Evolutionary conservation across 306 rosid genomes (phyloP).

Genomic region (Inga leiocalycina): DNA sequence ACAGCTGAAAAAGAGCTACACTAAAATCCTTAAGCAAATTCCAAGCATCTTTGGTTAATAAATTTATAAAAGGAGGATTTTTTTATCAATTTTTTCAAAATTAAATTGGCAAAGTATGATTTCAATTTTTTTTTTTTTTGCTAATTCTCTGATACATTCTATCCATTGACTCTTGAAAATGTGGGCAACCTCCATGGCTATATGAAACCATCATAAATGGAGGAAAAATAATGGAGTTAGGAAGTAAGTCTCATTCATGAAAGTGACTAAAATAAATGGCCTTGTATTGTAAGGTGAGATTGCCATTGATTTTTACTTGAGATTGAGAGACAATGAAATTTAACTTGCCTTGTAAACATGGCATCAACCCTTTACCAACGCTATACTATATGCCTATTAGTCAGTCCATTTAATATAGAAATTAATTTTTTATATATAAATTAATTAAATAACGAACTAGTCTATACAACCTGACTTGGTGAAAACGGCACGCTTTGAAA

Average conservation of each 20-base stretch:
- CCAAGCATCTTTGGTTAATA: too few species aligned
- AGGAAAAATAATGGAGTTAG: not conserved
- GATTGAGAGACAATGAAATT: conserved; percentile 20
- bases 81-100: too few species aligned
- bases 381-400: not conserved
- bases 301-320: not conserved
- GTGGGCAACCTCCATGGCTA: not conserved
- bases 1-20: too few species aligned
- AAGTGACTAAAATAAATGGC: not conserved
- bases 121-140: too few species aligned
- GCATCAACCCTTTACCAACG: conserved; percentile 16
- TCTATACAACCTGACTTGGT: conserved; percentile 12
- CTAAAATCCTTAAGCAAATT: too few species aligned
- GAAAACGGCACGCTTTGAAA: conserved; percentile 24
- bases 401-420: not conserved
- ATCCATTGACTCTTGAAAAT: too few species aligned
- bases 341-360: conserved; percentile 21
- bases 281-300: not conserved
- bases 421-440: not conserved
- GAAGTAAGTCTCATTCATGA: not conserved
- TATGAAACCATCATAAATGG: not conserved
- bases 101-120: too few species aligned
- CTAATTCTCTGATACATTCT: too few species aligned
- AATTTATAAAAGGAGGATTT: too few species aligned
- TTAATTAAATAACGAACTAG: not conserved